Conservation (phyloP, 2,329 filamentous ascomycete genomes). For the Shiraia sp. region DNA sequence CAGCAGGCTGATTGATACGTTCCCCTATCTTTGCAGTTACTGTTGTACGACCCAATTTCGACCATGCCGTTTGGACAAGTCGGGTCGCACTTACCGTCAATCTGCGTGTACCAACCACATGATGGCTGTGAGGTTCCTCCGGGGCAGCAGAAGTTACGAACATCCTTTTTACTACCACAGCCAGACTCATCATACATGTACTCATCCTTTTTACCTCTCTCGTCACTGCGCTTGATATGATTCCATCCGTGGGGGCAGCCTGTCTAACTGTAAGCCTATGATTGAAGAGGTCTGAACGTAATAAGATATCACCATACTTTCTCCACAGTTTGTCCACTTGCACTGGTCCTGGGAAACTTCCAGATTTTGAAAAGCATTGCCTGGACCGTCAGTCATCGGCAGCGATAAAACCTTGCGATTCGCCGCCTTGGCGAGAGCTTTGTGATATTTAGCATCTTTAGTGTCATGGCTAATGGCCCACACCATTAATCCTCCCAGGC, state of each 20-base stretch:
- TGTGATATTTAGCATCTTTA: conserved; percentile 11
- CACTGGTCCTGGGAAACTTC: conserved; percentile 2
- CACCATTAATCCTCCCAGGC: conserved; percentile 14
- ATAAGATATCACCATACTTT: conserved; percentile 1
- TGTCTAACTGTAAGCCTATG: conserved; percentile 1
- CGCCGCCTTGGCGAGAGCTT: conserved; percentile 12
- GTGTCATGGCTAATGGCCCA: conserved; percentile 14
- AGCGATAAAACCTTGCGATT: conserved; percentile 10
- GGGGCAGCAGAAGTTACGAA: conserved; percentile 3
- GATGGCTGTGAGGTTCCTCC: neutral
- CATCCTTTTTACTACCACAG: conserved; percentile 3
- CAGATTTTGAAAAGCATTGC: conserved; percentile 5
- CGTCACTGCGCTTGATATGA: conserved; percentile 3
- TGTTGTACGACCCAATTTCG: conserved; percentile 7
- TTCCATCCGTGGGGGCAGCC: conserved; percentile 1
- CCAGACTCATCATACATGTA: conserved; percentile 6
- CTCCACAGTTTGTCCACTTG: conserved; percentile 11
- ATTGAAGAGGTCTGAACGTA: too few species aligned
- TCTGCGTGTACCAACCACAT: conserved; percentile 6
- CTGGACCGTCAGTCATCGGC: conserved; percentile 6
- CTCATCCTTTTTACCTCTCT: conserved; percentile 2
- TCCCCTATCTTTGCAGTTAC: conserved; percentile 1
- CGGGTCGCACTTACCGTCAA: conserved; percentile 2
- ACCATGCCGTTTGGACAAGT: conserved; percentile 1
- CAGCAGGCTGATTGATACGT: conserved; percentile 6